Percentiles rank a stretch among this genome's conserved stretches.
These are phyloP conservation scores for Fusarium secorum DNA, from an alignment of 2,329 filamentous ascomycete species.

Conservation along the genomic window DNA sequence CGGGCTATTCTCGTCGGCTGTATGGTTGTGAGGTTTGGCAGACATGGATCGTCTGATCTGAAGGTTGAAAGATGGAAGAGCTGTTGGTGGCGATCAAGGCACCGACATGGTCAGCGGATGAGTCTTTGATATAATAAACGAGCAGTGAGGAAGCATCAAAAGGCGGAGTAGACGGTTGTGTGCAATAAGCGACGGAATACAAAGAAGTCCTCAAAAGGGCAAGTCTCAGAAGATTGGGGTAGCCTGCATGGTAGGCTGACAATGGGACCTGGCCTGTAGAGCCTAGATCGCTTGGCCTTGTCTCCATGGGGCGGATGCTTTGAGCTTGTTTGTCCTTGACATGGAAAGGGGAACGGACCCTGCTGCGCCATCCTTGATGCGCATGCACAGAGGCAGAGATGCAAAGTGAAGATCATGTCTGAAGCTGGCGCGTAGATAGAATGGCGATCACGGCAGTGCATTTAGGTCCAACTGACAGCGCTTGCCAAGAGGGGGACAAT, in stretches of 20 bases:
- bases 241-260: conserved; percentile 30
- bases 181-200: conserved; percentile 1
- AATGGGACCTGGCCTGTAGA: conserved; percentile 4
- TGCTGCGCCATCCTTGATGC: conserved; percentile 27
- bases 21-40: conserved; percentile 37
- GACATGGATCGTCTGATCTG: conserved; percentile 47
- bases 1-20: conserved; percentile 52
- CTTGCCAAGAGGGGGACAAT: conserved; percentile 15
- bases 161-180: conserved; percentile 8
- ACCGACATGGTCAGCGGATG: conserved; percentile 44
- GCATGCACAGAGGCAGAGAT: not conserved
- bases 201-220: conserved; percentile 13
- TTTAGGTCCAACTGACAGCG: not conserved
- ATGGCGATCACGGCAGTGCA: not conserved
- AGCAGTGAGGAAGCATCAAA: not conserved
- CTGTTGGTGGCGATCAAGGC: conserved; percentile 38
- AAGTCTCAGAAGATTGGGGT: conserved; percentile 8
- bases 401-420: not conserved
- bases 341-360: conserved; percentile 5
- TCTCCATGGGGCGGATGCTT: conserved; percentile 11
- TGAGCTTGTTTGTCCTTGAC: conserved; percentile 22
- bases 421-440: conserved; percentile 9
- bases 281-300: conserved; percentile 26
- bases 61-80: conserved; percentile 38
- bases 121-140: not conserved